Percentiles rank a stretch among this genome's conserved stretches.
Conservation (phyloP, 306 rosid species). For the Trichosanthes truncata region DNA sequence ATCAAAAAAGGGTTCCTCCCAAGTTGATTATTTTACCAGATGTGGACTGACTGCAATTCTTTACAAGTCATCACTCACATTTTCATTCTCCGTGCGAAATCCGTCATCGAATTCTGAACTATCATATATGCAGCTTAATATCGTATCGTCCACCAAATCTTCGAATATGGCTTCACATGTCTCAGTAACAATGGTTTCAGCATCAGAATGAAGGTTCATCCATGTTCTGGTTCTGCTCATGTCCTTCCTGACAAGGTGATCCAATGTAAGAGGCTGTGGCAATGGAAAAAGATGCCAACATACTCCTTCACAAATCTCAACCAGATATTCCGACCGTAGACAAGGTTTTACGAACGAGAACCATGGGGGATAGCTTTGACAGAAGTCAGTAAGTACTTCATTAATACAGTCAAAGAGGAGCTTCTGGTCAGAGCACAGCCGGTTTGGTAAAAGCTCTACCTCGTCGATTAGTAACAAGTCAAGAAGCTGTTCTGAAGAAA, state of each 20-base stretch:
- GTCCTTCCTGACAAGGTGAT: slow-evolving; percentile 75
- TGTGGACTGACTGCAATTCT: not conserved
- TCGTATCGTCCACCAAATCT: slow-evolving; percentile 60
- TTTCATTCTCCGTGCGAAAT: slow-evolving; percentile 21
- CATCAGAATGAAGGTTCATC: slow-evolving; percentile 65
- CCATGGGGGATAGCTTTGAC: slow-evolving; percentile 42
- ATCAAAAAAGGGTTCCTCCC: slow-evolving; percentile 9
- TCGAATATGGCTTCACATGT: slow-evolving; percentile 65
- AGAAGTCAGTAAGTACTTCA: slow-evolving; percentile 61
- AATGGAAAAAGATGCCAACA: slow-evolving; percentile 65
- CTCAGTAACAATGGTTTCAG: slow-evolving; percentile 55
- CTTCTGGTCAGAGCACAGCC: slow-evolving; percentile 42
- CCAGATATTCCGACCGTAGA: slow-evolving; percentile 27
- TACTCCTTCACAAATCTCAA: slow-evolving; percentile 57
- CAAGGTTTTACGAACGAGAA: slow-evolving; percentile 38
- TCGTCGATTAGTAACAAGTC: slow-evolving; percentile 47
- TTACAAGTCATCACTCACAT: slow-evolving; percentile 12
- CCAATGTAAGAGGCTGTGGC: slow-evolving; percentile 60
- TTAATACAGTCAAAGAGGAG: slow-evolving; percentile 63
- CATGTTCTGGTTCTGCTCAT: slow-evolving; percentile 55
- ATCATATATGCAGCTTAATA: slow-evolving; percentile 35
- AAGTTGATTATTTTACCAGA: slow-evolving; percentile 2
- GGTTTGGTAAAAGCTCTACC: slow-evolving; percentile 46
- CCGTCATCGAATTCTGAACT: slow-evolving; percentile 8
- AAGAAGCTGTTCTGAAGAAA: slow-evolving; percentile 63